Evolutionary conservation across 257 asterid species (phyloP).

Genomic region (Ajuga chamaepitys): DNA sequence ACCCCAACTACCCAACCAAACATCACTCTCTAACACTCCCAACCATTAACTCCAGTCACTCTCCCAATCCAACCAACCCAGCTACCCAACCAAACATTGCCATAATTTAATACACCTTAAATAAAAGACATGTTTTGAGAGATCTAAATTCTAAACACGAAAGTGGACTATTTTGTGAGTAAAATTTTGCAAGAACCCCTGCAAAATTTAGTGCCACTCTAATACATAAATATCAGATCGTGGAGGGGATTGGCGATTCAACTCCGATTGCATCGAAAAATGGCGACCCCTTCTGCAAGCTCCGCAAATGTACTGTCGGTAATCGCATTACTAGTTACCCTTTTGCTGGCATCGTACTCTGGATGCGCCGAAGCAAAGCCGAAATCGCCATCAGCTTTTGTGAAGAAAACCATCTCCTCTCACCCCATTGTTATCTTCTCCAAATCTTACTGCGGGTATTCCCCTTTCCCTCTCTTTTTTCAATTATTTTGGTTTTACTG

Average conservation of each 20-base stretch:
- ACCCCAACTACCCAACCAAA: no score
- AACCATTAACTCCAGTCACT: no score
- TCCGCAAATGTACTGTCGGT: conserved; percentile 9
- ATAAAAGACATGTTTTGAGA: no score
- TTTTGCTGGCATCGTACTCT: conserved; percentile 23
- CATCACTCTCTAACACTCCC: no score
- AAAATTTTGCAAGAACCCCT: not conserved
- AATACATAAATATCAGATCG: conserved; percentile 16
- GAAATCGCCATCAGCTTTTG: conserved; percentile 36
- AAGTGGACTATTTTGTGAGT: no score
- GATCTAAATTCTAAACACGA: no score
- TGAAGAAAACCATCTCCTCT: conserved; percentile 56
- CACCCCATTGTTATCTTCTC: conserved; percentile 77
- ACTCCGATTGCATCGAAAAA: conserved; percentile 21
- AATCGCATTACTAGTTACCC: conserved; percentile 14
- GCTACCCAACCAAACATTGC: no score
- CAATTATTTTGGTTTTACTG: not conserved
- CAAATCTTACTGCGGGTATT: conserved; percentile 90
- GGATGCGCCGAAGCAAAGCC: conserved; percentile 28
- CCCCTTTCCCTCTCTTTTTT: not conserved
- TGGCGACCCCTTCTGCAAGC: conserved; percentile 20
- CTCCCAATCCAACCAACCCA: no score
- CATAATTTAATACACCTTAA: no score
- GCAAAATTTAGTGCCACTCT: not conserved
- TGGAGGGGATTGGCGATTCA: not conserved